Conservation (phyloP, 805 yeast species). For the Candida nanaspora region DNA sequence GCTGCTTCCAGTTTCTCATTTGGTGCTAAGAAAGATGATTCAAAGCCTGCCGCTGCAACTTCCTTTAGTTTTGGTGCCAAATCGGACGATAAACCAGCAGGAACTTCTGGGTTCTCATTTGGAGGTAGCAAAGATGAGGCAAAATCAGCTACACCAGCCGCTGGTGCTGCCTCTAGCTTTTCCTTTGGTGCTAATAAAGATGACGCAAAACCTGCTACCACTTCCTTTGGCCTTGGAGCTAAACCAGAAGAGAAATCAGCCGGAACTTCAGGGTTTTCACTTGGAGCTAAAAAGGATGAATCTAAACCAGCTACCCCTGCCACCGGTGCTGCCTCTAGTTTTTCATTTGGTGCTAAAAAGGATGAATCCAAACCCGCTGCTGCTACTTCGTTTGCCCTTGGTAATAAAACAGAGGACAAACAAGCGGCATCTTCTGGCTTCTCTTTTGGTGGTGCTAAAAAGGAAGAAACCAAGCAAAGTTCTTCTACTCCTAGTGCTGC, state of each 20-base stretch:
- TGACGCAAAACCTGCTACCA: constrained; percentile 6
- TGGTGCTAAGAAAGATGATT: constrained; percentile 6
- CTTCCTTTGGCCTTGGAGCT: constrained; percentile 9
- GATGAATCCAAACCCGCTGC: constrained; percentile 2
- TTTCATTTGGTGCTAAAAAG: constrained; percentile 6
- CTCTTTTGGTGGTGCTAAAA: neutral
- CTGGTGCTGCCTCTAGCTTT: constrained; percentile 3
- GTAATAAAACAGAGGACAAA: constrained; percentile 5
- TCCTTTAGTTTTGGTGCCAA: too few species aligned
- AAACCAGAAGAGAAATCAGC: constrained; percentile 4
- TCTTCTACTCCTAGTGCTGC: too few species aligned
- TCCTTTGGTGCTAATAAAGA: constrained; percentile 14
- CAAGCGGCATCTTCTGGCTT: too few species aligned
- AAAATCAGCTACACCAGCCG: constrained; percentile 1
- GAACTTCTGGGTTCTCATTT: too few species aligned
- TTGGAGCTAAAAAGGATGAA: constrained; percentile 7
- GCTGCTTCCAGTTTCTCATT: constrained; percentile 8
- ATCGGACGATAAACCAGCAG: too few species aligned
- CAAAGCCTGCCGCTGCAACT: constrained; percentile 3
- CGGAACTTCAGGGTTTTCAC: constrained; percentile 5
- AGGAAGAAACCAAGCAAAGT: too few species aligned
- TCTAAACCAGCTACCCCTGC: constrained; percentile 2
- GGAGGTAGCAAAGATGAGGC: neutral
- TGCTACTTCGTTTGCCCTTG: constrained; percentile 9
- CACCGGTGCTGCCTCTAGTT: constrained; percentile 1